Conservation (phyloP, 495 filamentous ascomycete genomes). For the Podospora appendiculata region DNA sequence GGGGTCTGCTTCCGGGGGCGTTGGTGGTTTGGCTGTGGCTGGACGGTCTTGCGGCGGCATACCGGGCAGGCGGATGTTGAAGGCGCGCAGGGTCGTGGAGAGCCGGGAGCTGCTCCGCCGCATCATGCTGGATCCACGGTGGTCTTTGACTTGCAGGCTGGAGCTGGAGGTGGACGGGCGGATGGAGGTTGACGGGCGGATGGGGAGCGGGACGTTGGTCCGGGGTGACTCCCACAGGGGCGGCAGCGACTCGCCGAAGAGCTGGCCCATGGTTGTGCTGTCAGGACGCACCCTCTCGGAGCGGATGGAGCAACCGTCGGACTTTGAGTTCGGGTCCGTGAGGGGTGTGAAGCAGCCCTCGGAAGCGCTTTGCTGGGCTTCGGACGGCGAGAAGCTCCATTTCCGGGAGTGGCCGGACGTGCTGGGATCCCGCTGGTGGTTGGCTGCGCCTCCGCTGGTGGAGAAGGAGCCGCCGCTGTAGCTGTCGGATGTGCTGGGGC, state of each 20-base stretch:
- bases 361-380: neutral
- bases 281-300: neutral
- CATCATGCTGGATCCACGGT: conserved; percentile 11
- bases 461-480: neutral
- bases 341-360: conserved; percentile 5
- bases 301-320: neutral
- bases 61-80: neutral
- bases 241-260: conserved; percentile 1
- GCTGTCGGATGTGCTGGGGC: conserved; percentile 6
- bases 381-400: neutral
- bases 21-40: neutral
- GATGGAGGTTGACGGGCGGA: conserved; percentile 2
- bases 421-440: neutral
- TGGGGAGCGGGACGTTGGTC: conserved; percentile 1
- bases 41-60: neutral
- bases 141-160: no score
- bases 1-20: conserved; percentile 3
- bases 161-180: neutral
- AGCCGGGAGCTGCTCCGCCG: conserved; percentile 25
- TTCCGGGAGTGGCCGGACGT: neutral
- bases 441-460: neutral
- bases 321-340: conserved; percentile 3
- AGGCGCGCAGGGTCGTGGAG: conserved; percentile 19
- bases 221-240: conserved; percentile 11
- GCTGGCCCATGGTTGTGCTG: conserved; percentile 4